Evolutionary conservation across 2,329 filamentous ascomycete genomes (phyloP), one percentile per base, ranked within the genome.

Genomic region (Dactylellina drechsleri): DNA sequence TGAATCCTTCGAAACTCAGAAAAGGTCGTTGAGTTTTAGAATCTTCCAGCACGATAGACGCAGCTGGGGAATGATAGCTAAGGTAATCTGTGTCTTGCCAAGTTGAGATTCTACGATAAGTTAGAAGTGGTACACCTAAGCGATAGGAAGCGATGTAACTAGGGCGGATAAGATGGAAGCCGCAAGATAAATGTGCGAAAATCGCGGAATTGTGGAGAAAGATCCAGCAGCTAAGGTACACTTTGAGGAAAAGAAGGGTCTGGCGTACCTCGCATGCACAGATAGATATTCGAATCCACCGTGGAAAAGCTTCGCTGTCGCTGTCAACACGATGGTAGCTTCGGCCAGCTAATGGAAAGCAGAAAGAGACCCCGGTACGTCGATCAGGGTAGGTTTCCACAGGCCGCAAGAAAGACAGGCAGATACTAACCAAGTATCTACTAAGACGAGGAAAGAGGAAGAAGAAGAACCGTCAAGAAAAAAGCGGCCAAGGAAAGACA

Each of bases 271-370:
- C 43, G 31, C 31, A 36, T 36, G 10, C 31, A 36, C 31, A n/a
- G 23, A 23, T 59, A 47, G 43, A 47, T 36, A 47, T 15, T 6
- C 13, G 65, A 62, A 70, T 54, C 57, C 59, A 70, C 59, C 66
- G 66, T 54, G 23, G 58, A 47, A 65, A 47, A 64, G 41, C 52
- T 52, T 15, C 41, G 41, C 18, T 26, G 71, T 64, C 52, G 64
- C 62, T 20, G 52, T 74, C 64, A 67, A 75, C 58, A 68, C 64
- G 71, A 59, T 62, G 71, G 59, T 64, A 64, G 56, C 57, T 20
- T 65, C 64, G 61, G 49, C 70, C 60, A 50, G 66, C 53, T 45
- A 43, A 52, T 57, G 6, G 6, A 20, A 60, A 43, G 64, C 40
- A 62, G 56, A 45, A 62, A 59, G 36, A 66, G 53, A 74, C 62